These are phyloP conservation scores for Arabis hirsuta DNA, from an alignment of 345 rosid species.

Conservation along the genomic window DNA sequence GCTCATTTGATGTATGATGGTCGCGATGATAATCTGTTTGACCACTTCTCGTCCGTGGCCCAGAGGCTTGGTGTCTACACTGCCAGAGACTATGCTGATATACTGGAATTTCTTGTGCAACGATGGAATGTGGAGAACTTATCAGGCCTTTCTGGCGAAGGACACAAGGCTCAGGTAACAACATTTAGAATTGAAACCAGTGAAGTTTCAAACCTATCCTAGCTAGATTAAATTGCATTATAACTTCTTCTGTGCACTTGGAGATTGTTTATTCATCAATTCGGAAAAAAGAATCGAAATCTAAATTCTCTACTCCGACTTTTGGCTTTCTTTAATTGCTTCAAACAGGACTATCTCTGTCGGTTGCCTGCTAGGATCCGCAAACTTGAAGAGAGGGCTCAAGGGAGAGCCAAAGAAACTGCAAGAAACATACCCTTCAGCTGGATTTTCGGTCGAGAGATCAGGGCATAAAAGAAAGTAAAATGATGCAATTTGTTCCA, in stretches of 20 bases:
- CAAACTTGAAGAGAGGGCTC: slow-evolving; percentile 58
- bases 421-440: slow-evolving; percentile 51
- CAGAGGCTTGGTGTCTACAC: slow-evolving; percentile 66
- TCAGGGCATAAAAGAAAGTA: slow-evolving; percentile 37
- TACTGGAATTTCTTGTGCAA: slow-evolving; percentile 53
- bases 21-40: slow-evolving; percentile 51
- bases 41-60: slow-evolving; percentile 56
- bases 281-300: not conserved
- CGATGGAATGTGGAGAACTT: slow-evolving; percentile 56
- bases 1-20: slow-evolving; percentile 65
- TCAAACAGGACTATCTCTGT: slow-evolving; percentile 51
- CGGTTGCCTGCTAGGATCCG: slow-evolving; percentile 49
- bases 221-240: not conserved
- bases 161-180: slow-evolving; percentile 51
- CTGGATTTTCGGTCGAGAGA: slow-evolving; percentile 54
- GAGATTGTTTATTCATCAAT: slow-evolving; percentile 14
- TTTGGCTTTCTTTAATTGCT: slow-evolving; percentile 10
- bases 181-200: slow-evolving; percentile 17
- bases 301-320: not conserved
- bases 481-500: slow-evolving; percentile 21
- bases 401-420: slow-evolving; percentile 48
- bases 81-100: slow-evolving; percentile 58
- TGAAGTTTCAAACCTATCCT: slow-evolving; percentile 1
- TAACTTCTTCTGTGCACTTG: slow-evolving; percentile 6
- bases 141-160: slow-evolving; percentile 52